Base-by-base conservation (phyloP, 257 asterid genomes). In the Penstemon barbatus region DNA sequence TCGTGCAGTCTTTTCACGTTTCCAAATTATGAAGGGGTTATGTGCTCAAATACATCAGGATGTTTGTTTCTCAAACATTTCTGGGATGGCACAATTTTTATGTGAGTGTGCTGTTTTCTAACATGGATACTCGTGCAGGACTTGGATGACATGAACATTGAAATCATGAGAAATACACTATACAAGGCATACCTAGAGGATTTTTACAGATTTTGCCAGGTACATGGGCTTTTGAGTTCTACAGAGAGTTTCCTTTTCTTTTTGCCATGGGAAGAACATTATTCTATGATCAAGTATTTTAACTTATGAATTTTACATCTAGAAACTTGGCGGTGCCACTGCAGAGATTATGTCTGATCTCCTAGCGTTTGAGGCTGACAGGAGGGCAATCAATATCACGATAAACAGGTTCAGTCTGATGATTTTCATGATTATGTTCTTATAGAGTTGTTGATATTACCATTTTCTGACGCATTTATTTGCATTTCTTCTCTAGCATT, bases 261-360 rank as follows among this genome's bases (percentile, higher is more conserved):
- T 46, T 39, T 65, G 36, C 61, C 42, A 39, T 51, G 48, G 7
- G 38, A 61, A 12, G 37, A 8, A 39, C 36, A 40, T 38, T 5
- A 42, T 49, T 58, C 70, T 61, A 49, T 49, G 45, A 57, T 48
- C 61, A n/a, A 55, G 58, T 56, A 45, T 62, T 64, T 64, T 42
- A 68, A 79, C 74, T 3, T 69, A 53, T 52, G 67, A 51, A 41
- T 71, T 72, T 25, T 66, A 49, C 52, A 11, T 38, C 41, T 48
- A 91, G 98, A 91, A 87, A 87, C 87, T 91, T 65, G 96, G 98
- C 7, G 98, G 96, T 19, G 98, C 98, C 66, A 91, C 98, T 63
- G 87, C 92, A 5, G 98, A 89, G 77, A 89, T 91, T 68, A 91
- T 91, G 98, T 83, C 98, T 52, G 96, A 91, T 75, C 89, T 91